phyloP scores from a whole-genome alignment of 305 asterid genomes.

The Fraxinus angustifolia region DNA sequence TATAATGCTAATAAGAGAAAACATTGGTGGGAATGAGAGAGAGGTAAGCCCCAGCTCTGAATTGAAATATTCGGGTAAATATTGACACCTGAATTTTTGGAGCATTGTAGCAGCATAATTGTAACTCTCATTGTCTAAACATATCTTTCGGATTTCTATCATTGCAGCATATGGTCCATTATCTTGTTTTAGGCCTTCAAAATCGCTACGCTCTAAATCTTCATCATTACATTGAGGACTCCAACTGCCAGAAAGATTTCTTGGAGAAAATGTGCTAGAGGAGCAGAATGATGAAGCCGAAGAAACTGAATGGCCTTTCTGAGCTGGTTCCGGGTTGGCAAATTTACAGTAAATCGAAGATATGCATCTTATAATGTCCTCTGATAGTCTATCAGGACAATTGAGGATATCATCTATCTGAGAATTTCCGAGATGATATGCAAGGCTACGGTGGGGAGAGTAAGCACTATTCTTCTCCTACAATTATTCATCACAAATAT shows the following conservation, averaged over 20 bases:
- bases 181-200: slow-evolving; percentile 43
- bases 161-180: slow-evolving; percentile 40
- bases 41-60: background rate
- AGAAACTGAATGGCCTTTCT: slow-evolving; percentile 57
- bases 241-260: slow-evolving; percentile 69
- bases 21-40: background rate
- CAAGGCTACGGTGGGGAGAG: slow-evolving; percentile 55
- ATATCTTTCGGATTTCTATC: slow-evolving; percentile 52
- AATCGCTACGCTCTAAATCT: slow-evolving; percentile 26
- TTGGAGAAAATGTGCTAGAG: slow-evolving; percentile 74
- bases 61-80: background rate
- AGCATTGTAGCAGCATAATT: slow-evolving; percentile 68
- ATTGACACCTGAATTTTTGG: slow-evolving; percentile 65
- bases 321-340: slow-evolving; percentile 40
- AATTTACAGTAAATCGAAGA: slow-evolving; percentile 73
- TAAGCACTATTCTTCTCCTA: slow-evolving; percentile 51
- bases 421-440: slow-evolving; percentile 61
- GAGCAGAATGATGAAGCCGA: slow-evolving; percentile 68
- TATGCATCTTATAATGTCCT: slow-evolving; percentile 66
- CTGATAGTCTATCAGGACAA: slow-evolving; percentile 68
- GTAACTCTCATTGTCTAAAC: slow-evolving; percentile 63
- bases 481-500: slow-evolving; percentile 19
- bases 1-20: background rate
- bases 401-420: slow-evolving; percentile 34
- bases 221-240: slow-evolving; percentile 67